These are phyloP conservation scores for Pseudocercospora macadamiae DNA, from an alignment of 2,329 filamentous ascomycete genomes.

Conservation along the genomic window DNA sequence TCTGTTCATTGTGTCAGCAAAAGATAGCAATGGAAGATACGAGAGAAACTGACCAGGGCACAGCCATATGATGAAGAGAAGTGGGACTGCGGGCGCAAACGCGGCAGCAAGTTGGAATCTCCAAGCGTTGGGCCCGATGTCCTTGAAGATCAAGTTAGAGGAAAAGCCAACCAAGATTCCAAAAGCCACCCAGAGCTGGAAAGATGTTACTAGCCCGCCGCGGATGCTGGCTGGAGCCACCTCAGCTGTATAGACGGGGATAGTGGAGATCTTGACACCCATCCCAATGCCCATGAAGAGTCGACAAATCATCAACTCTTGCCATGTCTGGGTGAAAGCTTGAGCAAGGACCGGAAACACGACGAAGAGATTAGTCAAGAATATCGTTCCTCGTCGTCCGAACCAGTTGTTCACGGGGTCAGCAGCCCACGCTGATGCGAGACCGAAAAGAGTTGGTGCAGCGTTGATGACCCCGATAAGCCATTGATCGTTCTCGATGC, in stretches of 20 bases:
- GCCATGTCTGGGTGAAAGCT: slow-evolving; percentile 69
- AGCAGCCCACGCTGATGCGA: slow-evolving; percentile 54
- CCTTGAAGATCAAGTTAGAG: slow-evolving; percentile 61
- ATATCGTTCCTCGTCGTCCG: slow-evolving; percentile 42
- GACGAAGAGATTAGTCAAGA: slow-evolving; percentile 49
- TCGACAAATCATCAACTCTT: slow-evolving; percentile 68
- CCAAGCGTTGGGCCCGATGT: slow-evolving; percentile 62
- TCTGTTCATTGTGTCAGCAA: slow-evolving; percentile 14
- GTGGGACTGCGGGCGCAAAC: slow-evolving; percentile 65
- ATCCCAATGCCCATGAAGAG: slow-evolving; percentile 67
- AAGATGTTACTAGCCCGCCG: slow-evolving; percentile 36
- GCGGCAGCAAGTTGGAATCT: slow-evolving; percentile 64
- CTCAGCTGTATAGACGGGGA: slow-evolving; percentile 45
- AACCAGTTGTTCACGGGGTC: slow-evolving; percentile 42
- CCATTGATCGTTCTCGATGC: slow-evolving; percentile 30
- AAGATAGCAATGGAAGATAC: neutral
- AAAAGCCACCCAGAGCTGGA: slow-evolving; percentile 55
- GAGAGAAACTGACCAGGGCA: slow-evolving; percentile 8
- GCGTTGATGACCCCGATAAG: slow-evolving; percentile 51
- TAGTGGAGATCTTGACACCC: slow-evolving; percentile 47
- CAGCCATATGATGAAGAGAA: slow-evolving; percentile 62
- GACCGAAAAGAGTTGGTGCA: slow-evolving; percentile 51
- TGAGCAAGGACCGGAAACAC: slow-evolving; percentile 66
- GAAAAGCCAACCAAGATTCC: slow-evolving; percentile 66
- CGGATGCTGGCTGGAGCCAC: slow-evolving; percentile 54